Evolutionary conservation across 257 asterid species (phyloP).

Genomic region (Salvia rosmarinus): DNA sequence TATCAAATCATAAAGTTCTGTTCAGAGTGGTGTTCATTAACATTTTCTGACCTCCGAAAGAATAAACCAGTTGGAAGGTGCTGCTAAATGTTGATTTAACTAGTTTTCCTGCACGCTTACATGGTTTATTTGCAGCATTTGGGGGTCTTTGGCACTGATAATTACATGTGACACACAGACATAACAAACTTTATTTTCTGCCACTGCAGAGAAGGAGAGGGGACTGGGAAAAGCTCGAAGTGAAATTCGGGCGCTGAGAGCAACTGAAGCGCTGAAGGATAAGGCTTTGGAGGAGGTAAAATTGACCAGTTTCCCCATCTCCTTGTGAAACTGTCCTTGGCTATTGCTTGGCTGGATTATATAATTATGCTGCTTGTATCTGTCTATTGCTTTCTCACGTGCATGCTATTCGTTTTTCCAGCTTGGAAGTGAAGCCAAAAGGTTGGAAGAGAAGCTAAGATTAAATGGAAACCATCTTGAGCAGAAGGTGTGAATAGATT

Average conservation of each 20-base stretch:
- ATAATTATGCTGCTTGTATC: neutral
- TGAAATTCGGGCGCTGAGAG: constrained; percentile 73
- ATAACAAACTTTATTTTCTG: constrained; percentile 17
- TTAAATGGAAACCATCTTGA: constrained; percentile 52
- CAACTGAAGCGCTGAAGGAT: constrained; percentile 68
- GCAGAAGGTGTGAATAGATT: constrained; percentile 58
- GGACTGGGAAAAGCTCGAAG: constrained; percentile 62
- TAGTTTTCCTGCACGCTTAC: no score
- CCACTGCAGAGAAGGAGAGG: constrained; percentile 66
- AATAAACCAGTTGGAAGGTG: no score
- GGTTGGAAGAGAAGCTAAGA: constrained; percentile 62
- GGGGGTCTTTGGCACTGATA: neutral
- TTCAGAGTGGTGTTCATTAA: no score
- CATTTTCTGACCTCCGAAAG: no score
- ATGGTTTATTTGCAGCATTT: no score
- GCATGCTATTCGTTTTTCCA: constrained; percentile 25
- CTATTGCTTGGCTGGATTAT: neutral
- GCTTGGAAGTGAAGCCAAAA: constrained; percentile 61
- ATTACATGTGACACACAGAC: neutral
- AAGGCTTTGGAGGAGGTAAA: constrained; percentile 83
- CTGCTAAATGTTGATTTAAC: no score
- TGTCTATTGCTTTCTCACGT: neutral
- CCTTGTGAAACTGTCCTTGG: neutral
- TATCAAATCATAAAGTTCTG: no score
- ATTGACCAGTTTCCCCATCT: neutral